Percentiles rank a stretch among this genome's conserved stretches.
Evolutionary conservation across 345 rosid species (phyloP).

Genomic region (Leavenworthia alabamica): DNA sequence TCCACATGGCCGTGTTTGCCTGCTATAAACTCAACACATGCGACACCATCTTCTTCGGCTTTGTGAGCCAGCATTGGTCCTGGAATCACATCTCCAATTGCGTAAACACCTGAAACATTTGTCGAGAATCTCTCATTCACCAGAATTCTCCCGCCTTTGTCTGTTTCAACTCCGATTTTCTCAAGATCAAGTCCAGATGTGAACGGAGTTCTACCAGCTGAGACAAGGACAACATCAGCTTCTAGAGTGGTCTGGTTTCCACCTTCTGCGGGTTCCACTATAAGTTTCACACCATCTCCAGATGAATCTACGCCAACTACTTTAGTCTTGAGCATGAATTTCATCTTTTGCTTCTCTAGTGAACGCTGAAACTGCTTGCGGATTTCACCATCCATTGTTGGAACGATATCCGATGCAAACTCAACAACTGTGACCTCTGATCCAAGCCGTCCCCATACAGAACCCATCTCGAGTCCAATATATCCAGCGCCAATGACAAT

Average conservation of each 20-base stretch:
- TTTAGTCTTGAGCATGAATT: constrained; percentile 96
- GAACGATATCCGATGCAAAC: constrained; percentile 89
- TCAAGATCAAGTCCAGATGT: constrained; percentile 89
- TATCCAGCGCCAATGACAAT: constrained; percentile 97
- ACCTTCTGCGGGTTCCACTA: constrained; percentile 83
- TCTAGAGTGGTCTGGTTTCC: constrained; percentile 79
- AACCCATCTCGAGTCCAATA: constrained; percentile 99
- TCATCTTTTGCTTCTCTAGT: constrained; percentile 97
- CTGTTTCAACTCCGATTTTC: constrained; percentile 86
- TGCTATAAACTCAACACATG: constrained; percentile 93
- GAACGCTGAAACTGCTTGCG: constrained; percentile 91
- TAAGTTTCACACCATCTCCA: constrained; percentile 71
- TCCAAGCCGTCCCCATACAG: constrained; percentile 91
- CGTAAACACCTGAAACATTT: constrained; percentile 76
- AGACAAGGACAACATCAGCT: constrained; percentile 94
- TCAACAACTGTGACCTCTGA: constrained; percentile 98
- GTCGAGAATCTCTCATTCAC: constrained; percentile 78
- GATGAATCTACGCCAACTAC: constrained; percentile 80
- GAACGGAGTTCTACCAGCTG: constrained; percentile 90
- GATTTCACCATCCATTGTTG: constrained; percentile 91
- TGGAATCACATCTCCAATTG: constrained; percentile 97
- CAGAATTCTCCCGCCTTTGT: constrained; percentile 69
- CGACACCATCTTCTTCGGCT: constrained; percentile 99
- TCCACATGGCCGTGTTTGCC: constrained; percentile 97
- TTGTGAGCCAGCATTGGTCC: constrained; percentile 99